These are phyloP conservation scores for Fusarium sp. DNA, from an alignment of 2,329 filamentous ascomycete genomes.

Conservation along the genomic window DNA sequence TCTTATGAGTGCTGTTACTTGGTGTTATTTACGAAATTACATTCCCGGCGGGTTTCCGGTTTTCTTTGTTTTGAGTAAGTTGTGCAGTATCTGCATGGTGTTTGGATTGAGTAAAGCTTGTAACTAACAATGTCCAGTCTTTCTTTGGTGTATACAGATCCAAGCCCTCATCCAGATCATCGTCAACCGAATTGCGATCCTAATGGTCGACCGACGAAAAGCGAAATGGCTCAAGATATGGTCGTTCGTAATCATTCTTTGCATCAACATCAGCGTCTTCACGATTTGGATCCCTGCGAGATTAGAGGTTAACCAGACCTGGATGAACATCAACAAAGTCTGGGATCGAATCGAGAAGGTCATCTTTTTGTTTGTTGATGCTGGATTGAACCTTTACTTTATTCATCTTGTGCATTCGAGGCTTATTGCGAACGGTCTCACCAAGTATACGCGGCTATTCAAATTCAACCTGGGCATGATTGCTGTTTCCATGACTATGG, in stretches of 20 bases:
- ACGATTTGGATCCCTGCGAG: conserved; percentile 66
- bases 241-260: conserved; percentile 57
- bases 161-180: conserved; percentile 67
- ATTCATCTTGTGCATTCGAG: conserved; percentile 58
- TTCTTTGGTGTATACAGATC: conserved; percentile 57
- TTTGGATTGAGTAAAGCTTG: too few relatives aligned
- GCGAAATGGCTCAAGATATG: conserved; percentile 57
- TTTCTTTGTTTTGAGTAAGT: conserved; percentile 42
- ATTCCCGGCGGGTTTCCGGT: conserved; percentile 43
- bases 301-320: conserved; percentile 56
- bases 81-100: too few relatives aligned
- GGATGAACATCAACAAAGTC: conserved; percentile 59
- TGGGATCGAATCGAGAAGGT: conserved; percentile 67
- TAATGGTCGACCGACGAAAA: conserved; percentile 56
- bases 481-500: conserved; percentile 48
- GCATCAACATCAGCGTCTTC: conserved; percentile 65
- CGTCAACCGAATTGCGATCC: conserved; percentile 64
- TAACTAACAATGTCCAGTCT: too few relatives aligned
- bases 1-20: conserved; percentile 44
- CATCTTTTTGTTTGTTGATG: conserved; percentile 63
- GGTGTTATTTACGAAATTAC: conserved; percentile 43
- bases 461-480: conserved; percentile 50
- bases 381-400: conserved; percentile 64
- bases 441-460: conserved; percentile 61
- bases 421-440: conserved; percentile 60